A percentile compares a stretch with the other conserved stretches of the same genome.
Evolutionary conservation across 495 filamentous ascomycete genomes (phyloP).

Genomic region (Penicillium paxilli): DNA sequence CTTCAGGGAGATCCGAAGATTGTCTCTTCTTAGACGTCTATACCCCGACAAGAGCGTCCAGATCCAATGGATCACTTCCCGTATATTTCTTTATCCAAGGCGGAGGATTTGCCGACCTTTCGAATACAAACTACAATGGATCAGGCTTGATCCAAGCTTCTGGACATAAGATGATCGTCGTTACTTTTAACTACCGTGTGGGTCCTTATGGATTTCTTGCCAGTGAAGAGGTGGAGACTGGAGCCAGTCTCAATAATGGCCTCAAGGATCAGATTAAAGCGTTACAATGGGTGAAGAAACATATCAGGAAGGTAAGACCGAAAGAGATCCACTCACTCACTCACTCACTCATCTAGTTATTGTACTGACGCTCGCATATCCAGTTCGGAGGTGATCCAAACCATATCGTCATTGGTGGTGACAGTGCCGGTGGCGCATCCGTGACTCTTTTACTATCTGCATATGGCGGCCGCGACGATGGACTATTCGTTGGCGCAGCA

Average conservation of each 20-base stretch:
- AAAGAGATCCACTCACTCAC: background rate
- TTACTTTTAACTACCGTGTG: conserved; percentile 79
- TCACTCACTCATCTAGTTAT: background rate
- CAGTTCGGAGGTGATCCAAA: conserved; percentile 73
- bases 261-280: conserved; percentile 68
- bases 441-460: conserved; percentile 68
- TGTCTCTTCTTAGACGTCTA: conserved; percentile 78
- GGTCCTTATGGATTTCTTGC: conserved; percentile 75
- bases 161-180: conserved; percentile 60
- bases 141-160: conserved; percentile 59
- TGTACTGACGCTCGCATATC: too few relatives aligned
- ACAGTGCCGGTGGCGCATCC: conserved; percentile 69
- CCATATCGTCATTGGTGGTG: conserved; percentile 70
- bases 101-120: conserved; percentile 66
- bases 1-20: conserved; percentile 57
- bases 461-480: conserved; percentile 54
- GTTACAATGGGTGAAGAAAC: conserved; percentile 66
- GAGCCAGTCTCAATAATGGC: conserved; percentile 65
- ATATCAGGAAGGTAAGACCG: conserved; percentile 53
- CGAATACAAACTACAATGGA: conserved; percentile 68
- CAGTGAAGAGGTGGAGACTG: conserved; percentile 54
- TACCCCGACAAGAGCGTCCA: conserved; percentile 55
- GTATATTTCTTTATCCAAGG: conserved; percentile 77
- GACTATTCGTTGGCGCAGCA: conserved; percentile 62
- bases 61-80: conserved; percentile 48